Conservation (phyloP, 768 basidiomycete genomes). For the Macrocybe gigantea region DNA sequence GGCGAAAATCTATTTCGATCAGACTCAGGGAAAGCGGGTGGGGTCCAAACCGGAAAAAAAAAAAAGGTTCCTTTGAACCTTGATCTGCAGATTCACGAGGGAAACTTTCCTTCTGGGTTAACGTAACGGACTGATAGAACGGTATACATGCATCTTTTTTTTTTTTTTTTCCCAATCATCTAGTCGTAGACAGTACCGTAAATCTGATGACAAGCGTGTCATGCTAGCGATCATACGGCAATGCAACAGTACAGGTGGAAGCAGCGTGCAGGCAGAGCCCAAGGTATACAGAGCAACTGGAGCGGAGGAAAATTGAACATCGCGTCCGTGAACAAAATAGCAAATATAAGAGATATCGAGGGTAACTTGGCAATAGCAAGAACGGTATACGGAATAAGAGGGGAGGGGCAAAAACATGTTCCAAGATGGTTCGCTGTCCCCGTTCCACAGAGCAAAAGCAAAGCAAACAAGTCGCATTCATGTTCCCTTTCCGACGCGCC, state of each 20-base stretch:
- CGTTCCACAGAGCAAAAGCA: conserved; percentile 7
- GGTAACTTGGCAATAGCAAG: too few species aligned
- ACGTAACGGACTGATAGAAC: too few species aligned
- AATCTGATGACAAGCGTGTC: too few species aligned
- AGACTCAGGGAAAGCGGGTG: conserved; percentile 7
- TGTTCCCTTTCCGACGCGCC: too few species aligned
- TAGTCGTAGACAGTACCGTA: too few species aligned
- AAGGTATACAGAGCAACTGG: conserved; percentile 13
- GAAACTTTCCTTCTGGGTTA: too few species aligned
- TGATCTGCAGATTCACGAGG: too few species aligned
- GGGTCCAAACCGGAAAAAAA: conserved; percentile 5
- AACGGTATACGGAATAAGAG: conserved; percentile 12
- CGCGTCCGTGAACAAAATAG: too few species aligned
- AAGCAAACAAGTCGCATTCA: neutral
- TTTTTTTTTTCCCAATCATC: too few species aligned
- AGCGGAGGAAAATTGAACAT: conserved; percentile 4
- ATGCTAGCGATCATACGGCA: neutral
- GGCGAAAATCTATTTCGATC: conserved; percentile 25
- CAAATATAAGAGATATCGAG: too few species aligned
- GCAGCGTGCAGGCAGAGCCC: neutral
- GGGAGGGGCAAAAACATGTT: conserved; percentile 21
- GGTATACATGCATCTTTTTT: too few species aligned
- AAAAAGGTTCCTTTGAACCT: too few species aligned
- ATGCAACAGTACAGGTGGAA: conserved; percentile 12
- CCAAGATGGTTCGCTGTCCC: conserved; percentile 22